phyloP scores from a whole-genome alignment of 371 early-diverging fungal species.

The Blakeslea trispora region DNA sequence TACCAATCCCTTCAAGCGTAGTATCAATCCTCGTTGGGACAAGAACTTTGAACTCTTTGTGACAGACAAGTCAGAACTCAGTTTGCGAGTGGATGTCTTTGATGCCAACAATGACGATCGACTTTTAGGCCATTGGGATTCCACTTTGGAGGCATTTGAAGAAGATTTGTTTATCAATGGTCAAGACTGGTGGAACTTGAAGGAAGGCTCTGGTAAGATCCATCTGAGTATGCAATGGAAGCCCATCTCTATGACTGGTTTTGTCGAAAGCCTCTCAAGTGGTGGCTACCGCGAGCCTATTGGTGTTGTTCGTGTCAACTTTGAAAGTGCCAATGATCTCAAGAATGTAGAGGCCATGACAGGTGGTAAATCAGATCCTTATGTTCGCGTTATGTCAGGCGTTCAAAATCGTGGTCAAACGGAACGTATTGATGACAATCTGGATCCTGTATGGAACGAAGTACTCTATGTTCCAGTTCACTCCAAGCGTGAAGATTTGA shows the following conservation, averaged over 20 bases:
- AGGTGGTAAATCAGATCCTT: slow-evolving; percentile 87
- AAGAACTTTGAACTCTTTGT: slow-evolving; percentile 49
- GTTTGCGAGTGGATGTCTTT: slow-evolving; percentile 34
- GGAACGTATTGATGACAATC: slow-evolving; percentile 64
- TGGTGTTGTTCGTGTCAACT: slow-evolving; percentile 82
- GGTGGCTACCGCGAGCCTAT: slow-evolving; percentile 62
- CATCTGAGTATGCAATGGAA: slow-evolving; percentile 59
- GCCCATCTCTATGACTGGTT: slow-evolving; percentile 56
- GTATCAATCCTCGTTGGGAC: slow-evolving; percentile 58
- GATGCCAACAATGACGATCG: slow-evolving; percentile 36
- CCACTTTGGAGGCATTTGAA: slow-evolving; percentile 29
- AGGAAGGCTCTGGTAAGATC: slow-evolving; percentile 52
- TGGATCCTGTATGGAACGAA: slow-evolving; percentile 86
- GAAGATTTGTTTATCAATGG: slow-evolving; percentile 39
- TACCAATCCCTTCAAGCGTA: slow-evolving; percentile 54
- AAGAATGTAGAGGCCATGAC: slow-evolving; percentile 71
- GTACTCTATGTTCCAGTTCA: slow-evolving; percentile 74
- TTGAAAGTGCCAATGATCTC: slow-evolving; percentile 72
- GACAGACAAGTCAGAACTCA: slow-evolving; percentile 43
- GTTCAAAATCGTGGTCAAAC: slow-evolving; percentile 65
- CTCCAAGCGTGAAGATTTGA: slow-evolving; percentile 67
- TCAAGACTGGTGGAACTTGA: slow-evolving; percentile 55
- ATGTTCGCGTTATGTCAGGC: slow-evolving; percentile 68
- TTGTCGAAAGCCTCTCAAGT: slow-evolving; percentile 43
- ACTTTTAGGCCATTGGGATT: slow-evolving; percentile 35